These are phyloP conservation scores for Moricandia arvensis DNA, from an alignment of 345 rosid species.

Conservation along the genomic window DNA sequence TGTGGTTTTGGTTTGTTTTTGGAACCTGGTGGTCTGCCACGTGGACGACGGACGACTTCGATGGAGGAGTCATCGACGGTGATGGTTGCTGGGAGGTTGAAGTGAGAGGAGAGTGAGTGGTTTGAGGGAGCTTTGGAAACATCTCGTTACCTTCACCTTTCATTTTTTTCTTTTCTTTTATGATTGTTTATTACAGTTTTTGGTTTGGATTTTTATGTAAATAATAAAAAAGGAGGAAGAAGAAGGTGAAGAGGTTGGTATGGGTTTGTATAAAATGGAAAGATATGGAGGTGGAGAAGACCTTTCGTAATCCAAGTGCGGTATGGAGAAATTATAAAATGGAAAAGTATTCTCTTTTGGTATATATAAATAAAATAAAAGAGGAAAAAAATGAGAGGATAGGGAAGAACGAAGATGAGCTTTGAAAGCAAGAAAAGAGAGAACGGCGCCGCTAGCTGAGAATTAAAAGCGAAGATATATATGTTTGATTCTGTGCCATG, in stretches of 20 bases:
- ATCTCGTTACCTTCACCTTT: slow-evolving; percentile 58
- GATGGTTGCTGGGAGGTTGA: slow-evolving; percentile 42
- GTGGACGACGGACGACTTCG: slow-evolving; percentile 72
- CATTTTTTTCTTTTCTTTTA: slow-evolving; percentile 40
- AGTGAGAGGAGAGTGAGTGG: slow-evolving; percentile 51
- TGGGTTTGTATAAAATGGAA: slow-evolving; percentile 3
- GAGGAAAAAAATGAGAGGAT: slow-evolving; percentile 1
- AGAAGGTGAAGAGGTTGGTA: neutral
- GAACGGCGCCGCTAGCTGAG: slow-evolving; percentile 54
- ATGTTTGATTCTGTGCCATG: slow-evolving; percentile 17
- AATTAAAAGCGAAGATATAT: slow-evolving; percentile 18
- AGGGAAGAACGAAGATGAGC: slow-evolving; percentile 40
- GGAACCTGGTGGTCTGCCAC: slow-evolving; percentile 92
- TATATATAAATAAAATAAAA: neutral
- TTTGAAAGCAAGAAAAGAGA: slow-evolving; percentile 53
- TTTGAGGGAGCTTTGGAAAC: slow-evolving; percentile 59
- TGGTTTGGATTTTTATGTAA: slow-evolving; percentile 12
- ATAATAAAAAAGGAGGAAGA: neutral
- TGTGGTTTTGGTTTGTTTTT: slow-evolving; percentile 85
- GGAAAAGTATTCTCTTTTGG: slow-evolving; percentile 13
- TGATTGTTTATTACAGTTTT: slow-evolving; percentile 11
- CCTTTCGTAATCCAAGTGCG: slow-evolving; percentile 14
- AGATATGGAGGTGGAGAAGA: neutral
- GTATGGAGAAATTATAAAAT: neutral
- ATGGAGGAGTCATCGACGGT: slow-evolving; percentile 63